Evolutionary conservation across 2,329 filamentous ascomycete genomes (phyloP), one percentile per base, ranked within the genome.

Genomic region (Hymenoscyphus scutula): DNA sequence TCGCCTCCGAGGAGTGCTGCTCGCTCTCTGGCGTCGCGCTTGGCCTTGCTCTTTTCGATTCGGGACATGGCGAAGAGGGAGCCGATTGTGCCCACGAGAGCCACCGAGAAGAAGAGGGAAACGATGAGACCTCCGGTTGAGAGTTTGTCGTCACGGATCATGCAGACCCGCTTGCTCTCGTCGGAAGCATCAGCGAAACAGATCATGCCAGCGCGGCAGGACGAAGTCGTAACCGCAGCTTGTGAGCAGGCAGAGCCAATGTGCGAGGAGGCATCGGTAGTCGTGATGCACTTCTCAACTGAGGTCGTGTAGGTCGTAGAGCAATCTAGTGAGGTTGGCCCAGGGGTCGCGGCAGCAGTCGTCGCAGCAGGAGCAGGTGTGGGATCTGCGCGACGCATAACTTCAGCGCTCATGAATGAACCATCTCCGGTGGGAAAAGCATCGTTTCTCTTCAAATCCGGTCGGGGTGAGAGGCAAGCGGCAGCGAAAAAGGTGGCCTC

Each of bases 101-200:
- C 65, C 25, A 67, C 41, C 15, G 41, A 62, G 55, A 72, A 68
- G 17, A 59, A 59, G 30, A 72, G 65, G 15, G 69, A 63, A 19
- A 70, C 69, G 19, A 69, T 58, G 5, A 71, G 29, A 19, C 70
- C 70, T 10, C 66, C 68, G 0, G 66, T 69, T 11, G 65, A 65
- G 53, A 71, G 64, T 8, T 19, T 32, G 55, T 70, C 56, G 8
- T 69, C 45, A 27, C 62, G 65, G n/a, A 58, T 60, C 66, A 70
- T 70, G 63, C 70, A 72, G 17, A 58, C 29, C 10, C 29, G 37
- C 15, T 29, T 13, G n/a, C 19, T 23, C 10, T 30, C 25, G 10
- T 59, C 54, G 4, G 55, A 53, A 30, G 65, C 62, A 5, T 57
- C 53, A 3, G 55, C 53, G 41, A 66, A 68, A 61, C 70, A 72